Base-by-base conservation (phyloP, 768 basidiomycete genomes). In the Boletus eberwhitei region DNA sequence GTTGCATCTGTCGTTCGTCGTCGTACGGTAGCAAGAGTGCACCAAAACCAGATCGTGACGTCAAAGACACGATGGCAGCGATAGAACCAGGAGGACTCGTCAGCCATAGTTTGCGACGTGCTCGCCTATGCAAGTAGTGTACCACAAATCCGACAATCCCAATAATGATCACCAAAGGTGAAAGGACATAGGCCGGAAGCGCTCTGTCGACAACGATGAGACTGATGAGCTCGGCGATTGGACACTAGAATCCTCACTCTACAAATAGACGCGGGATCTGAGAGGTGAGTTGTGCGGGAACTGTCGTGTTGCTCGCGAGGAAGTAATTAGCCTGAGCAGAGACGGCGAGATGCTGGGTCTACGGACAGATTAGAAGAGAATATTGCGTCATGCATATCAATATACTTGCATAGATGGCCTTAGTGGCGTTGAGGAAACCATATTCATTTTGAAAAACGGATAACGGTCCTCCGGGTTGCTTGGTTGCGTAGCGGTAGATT, bases 261-360 rank as follows among this genome's bases (percentile, higher is more conserved):
- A 89, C 71, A 59, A 74, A 77, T 45, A 89, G 69, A 24, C 85
- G 76, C 21, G 80, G 76, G 16, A 74, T 61, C 12, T 78, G 59
- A 6, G 75, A 74, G 4, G 71, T 75, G 39, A 82, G 58, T 31
- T 64, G 53, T 8, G 79, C 79, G 14, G 68, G 50, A 7, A 83
- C 56, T 0, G 75, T 71, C 5, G 56, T 48, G 51, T 80, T 76
- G 7, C 62, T 52, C 2, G 67, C 52, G 8, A 83, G 64, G 59
- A 87, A 88, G 61, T 85, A 89, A n/a, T 80, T 75, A 1, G 76
- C 73, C 59, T 79, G 79, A 0, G 86, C 85, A 8, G 77, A 70
- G 4, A 85, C 55, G 4, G 85, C 71, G 13, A 89, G 78, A 65
- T 87, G 77, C 53, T 76, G 79, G 0, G 79, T 83, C 87, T 81